Conservation (phyloP, 2,329 filamentous ascomycete genomes). For the Paecilomyces niveus region DNA sequence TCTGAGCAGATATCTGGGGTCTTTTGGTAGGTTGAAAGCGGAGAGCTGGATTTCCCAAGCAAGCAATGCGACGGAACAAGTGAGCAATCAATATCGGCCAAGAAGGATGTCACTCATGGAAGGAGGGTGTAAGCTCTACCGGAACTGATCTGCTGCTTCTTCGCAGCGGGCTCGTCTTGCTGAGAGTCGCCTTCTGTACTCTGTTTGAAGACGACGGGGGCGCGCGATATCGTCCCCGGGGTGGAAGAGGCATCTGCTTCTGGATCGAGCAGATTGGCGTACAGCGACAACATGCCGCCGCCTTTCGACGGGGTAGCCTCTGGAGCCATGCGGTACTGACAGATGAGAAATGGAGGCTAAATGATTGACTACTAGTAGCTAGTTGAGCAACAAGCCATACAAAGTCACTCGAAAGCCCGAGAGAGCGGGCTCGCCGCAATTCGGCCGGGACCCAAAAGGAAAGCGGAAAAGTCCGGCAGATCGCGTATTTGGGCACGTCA, state of each 20-base stretch:
- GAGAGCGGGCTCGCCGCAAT: background rate
- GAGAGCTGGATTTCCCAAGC: constrained; percentile 43
- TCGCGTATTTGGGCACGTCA: constrained; percentile 4
- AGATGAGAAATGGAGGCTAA: background rate
- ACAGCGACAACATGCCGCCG: constrained; percentile 60
- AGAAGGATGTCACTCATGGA: constrained; percentile 19
- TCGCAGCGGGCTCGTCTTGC: constrained; percentile 47
- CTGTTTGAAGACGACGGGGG: constrained; percentile 65
- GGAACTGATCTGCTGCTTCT: constrained; percentile 58
- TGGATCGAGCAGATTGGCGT: constrained; percentile 71
- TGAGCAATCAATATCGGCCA: constrained; percentile 39
- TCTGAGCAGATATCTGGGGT: constrained; percentile 58
- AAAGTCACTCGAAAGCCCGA: background rate
- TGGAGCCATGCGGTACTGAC: constrained; percentile 20
- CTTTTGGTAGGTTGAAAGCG: constrained; percentile 83
- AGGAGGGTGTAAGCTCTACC: constrained; percentile 47
- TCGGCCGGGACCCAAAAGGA: constrained; percentile 6
- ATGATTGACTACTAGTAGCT: background rate
- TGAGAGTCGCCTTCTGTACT: constrained; percentile 42
- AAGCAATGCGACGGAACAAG: constrained; percentile 28
- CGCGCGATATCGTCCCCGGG: constrained; percentile 64
- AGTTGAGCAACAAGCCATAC: background rate
- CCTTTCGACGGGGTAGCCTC: constrained; percentile 25
- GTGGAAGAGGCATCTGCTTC: constrained; percentile 28
- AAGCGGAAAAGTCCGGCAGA: constrained; percentile 8